phyloP scores from a whole-genome alignment of 108 stramenopile genomes.

The Parmales sp. region DNA sequence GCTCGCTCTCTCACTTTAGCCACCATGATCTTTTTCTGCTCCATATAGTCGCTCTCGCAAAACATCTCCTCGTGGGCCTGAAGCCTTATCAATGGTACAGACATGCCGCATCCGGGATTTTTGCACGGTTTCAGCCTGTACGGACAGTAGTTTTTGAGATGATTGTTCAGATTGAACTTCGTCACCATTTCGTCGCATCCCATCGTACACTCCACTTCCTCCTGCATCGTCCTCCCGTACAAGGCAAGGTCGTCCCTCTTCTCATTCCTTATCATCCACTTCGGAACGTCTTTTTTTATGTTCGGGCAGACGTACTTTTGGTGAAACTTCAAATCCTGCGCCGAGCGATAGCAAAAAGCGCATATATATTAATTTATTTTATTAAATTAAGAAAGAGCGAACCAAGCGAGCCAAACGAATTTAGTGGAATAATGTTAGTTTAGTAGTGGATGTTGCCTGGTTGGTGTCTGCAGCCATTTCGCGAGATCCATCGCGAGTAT shows the following conservation, averaged over 20 bases:
- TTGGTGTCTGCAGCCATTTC: too few species aligned
- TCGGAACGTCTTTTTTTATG: background rate
- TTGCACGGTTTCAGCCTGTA: background rate
- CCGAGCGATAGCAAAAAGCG: too few species aligned
- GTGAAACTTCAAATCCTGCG: background rate
- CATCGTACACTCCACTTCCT: background rate
- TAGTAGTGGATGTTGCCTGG: too few species aligned
- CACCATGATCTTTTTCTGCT: background rate
- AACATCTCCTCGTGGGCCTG: slow-evolving; percentile 3
- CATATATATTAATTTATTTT: too few species aligned
- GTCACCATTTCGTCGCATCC: background rate
- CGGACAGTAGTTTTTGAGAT: background rate
- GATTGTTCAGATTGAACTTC: background rate
- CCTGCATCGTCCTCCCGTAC: background rate
- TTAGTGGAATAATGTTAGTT: too few species aligned
- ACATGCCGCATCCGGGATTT: background rate
- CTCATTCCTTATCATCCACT: background rate
- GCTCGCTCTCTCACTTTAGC: background rate
- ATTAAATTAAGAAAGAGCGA: too few species aligned
- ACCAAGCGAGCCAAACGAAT: too few species aligned
- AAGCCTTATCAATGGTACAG: background rate
- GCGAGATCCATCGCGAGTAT: too few species aligned
- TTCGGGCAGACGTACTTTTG: background rate
- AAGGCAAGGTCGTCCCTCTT: background rate
- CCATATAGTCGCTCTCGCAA: background rate